Evolutionary conservation across 129 eudicot species (phyloP).

Genomic region (Pittosporum tobira): DNA sequence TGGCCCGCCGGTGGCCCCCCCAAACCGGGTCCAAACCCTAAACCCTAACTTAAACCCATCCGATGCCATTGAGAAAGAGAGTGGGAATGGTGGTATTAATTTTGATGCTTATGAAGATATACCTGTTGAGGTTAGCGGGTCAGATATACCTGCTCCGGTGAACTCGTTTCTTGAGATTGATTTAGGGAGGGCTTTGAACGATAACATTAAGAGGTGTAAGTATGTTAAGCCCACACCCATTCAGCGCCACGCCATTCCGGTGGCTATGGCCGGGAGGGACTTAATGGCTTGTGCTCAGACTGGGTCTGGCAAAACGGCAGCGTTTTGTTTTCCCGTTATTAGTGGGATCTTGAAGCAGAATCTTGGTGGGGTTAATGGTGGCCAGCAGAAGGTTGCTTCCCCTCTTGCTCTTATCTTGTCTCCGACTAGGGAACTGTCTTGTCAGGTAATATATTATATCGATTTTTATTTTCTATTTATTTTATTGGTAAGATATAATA

Average conservation of each 20-base stretch:
- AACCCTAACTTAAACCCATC: too few relatives aligned
- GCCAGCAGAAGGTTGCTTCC: constrained; percentile 21
- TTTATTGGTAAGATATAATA: too few relatives aligned
- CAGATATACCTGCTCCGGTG: constrained; percentile 59
- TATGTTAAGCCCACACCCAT: constrained; percentile 80
- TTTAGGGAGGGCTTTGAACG: constrained; percentile 37
- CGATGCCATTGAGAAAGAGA: too few relatives aligned
- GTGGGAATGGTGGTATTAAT: too few relatives aligned
- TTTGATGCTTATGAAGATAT: constrained; percentile 81
- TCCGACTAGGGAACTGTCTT: constrained; percentile 80
- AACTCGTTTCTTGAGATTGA: constrained; percentile 48
- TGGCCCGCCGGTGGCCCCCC: too few relatives aligned
- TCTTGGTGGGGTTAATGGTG: constrained; percentile 2
- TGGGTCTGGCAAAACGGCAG: constrained; percentile 88
- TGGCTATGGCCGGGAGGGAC: constrained; percentile 63
- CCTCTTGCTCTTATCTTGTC: constrained; percentile 72
- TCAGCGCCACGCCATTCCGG: constrained; percentile 73
- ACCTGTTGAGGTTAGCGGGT: constrained; percentile 66
- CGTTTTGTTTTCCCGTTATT: constrained; percentile 83
- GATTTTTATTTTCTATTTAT: too few relatives aligned
- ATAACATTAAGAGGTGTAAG: constrained; percentile 58
- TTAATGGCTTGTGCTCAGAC: constrained; percentile 97
- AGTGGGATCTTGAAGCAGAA: constrained; percentile 43
- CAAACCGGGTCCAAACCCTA: too few relatives aligned
- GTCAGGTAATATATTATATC: constrained; percentile 43